Conservation (phyloP, 2,329 filamentous ascomycete species). For the Verticillium albo-atrum region DNA sequence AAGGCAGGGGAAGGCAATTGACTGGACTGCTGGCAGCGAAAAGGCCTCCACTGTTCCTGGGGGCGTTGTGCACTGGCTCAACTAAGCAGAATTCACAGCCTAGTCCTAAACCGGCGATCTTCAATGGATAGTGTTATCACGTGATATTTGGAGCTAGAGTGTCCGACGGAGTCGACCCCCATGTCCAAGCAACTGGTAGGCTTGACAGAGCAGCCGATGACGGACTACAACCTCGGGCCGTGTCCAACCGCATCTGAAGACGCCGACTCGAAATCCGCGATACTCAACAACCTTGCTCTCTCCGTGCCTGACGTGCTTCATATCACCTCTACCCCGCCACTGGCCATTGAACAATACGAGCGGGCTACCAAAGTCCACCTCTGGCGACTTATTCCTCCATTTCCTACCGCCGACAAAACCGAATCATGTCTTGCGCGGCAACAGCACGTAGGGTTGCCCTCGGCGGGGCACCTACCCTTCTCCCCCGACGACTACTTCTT, state of each 20-base stretch:
- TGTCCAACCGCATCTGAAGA: constrained; percentile 24
- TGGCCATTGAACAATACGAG: not conserved
- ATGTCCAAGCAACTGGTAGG: too few relatives aligned
- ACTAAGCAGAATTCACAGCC: too few relatives aligned
- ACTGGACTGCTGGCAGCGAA: not conserved
- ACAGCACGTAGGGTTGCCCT: constrained; percentile 2
- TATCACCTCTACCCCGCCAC: not conserved
- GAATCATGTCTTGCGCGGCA: constrained; percentile 25
- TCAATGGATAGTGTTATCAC: too few relatives aligned
- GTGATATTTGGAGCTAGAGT: too few relatives aligned
- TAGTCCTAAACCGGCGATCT: too few relatives aligned
- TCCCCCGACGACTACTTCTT: constrained; percentile 38
- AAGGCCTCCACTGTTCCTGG: too few relatives aligned
- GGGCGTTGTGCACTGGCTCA: too few relatives aligned
- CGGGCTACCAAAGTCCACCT: not conserved
- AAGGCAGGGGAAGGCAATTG: not conserved
- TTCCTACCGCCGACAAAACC: not conserved
- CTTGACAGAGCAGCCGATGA: not conserved
- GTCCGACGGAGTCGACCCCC: too few relatives aligned
- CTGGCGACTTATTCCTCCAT: not conserved
- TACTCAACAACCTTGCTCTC: not conserved
- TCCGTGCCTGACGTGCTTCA: not conserved
- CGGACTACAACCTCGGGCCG: constrained; percentile 28
- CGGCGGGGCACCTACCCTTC: constrained; percentile 35
- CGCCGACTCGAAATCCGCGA: not conserved